Conservation (phyloP, 1,139 yeast genomes). For the Kodamaea suecica region DNA sequence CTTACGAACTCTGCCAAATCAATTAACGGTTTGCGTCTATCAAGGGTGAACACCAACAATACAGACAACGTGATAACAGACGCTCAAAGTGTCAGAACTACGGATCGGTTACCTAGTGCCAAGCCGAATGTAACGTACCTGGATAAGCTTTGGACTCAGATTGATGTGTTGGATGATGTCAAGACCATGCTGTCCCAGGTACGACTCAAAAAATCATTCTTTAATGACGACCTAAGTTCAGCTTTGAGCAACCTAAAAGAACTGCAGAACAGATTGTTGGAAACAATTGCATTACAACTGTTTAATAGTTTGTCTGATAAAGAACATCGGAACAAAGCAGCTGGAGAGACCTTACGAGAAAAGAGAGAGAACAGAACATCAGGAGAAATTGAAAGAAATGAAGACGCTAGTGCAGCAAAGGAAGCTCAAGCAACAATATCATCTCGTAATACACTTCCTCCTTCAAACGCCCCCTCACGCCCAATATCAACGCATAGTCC, state of each 20-base stretch:
- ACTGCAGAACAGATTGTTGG: constrained; percentile 60
- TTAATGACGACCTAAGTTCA: constrained; percentile 57
- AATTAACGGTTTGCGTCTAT: constrained; percentile 20
- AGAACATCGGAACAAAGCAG: constrained; percentile 12
- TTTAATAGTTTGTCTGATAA: constrained; percentile 13
- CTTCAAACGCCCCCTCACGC: constrained; percentile 1
- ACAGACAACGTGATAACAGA: constrained; percentile 19
- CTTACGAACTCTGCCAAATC: constrained; percentile 11
- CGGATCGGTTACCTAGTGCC: constrained; percentile 47
- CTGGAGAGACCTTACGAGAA: constrained; percentile 3
- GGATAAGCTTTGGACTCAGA: constrained; percentile 83
- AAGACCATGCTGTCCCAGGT: constrained; percentile 60
- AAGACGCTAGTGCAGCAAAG: no score
- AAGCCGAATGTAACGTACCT: constrained; percentile 56
- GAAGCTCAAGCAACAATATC: no score
- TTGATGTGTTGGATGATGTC: constrained; percentile 83
- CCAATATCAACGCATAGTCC: constrained; percentile 1
- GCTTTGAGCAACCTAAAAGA: constrained; percentile 55
- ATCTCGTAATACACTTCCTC: not conserved
- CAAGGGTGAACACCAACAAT: constrained; percentile 28
- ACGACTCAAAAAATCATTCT: constrained; percentile 52
- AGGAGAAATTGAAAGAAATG: no score
- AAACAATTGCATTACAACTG: constrained; percentile 49
- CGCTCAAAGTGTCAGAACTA: constrained; percentile 31
- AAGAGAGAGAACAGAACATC: not conserved